These are phyloP conservation scores for Talaromyces sp. DNA, from an alignment of 2,329 filamentous ascomycete species.

Conservation along the genomic window DNA sequence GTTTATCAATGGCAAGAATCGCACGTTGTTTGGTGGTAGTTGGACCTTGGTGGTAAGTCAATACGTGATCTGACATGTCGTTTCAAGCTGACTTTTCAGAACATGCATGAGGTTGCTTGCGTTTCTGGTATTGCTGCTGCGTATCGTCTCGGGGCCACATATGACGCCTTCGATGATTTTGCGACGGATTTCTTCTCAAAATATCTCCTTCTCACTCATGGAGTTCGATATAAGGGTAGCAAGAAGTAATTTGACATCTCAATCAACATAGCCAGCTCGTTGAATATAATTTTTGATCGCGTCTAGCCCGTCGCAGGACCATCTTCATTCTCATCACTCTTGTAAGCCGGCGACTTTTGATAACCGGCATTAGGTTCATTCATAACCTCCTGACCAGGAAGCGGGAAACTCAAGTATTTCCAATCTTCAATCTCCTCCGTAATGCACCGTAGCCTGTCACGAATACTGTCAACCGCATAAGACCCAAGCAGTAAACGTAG, in stretches of 20 bases:
- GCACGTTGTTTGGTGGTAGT: constrained; percentile 61
- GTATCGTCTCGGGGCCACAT: constrained; percentile 64
- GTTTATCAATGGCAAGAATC: constrained; percentile 64
- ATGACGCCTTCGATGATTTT: constrained; percentile 40
- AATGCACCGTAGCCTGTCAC: constrained; percentile 82
- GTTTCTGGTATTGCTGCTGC: constrained; percentile 69
- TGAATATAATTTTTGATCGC: background rate
- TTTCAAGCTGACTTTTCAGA: constrained; percentile 23
- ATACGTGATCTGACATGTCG: background rate
- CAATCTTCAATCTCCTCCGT: constrained; percentile 95
- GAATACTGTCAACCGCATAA: constrained; percentile 93
- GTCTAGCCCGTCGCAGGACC: background rate
- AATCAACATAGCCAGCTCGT: background rate
- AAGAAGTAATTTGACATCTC: constrained; percentile 2
- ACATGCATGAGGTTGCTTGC: constrained; percentile 65
- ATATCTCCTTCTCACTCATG: constrained; percentile 33
- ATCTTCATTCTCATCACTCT: constrained; percentile 18
- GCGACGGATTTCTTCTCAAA: constrained; percentile 32
- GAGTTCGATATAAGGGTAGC: constrained; percentile 25
- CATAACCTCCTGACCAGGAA: constrained; percentile 29
- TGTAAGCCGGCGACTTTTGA: constrained; percentile 9
- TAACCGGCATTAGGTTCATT: background rate
- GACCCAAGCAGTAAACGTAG: constrained; percentile 81
- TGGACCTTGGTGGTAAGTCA: constrained; percentile 66
- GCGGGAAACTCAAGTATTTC: constrained; percentile 75